phyloP scores from a whole-genome alignment of 306 rosid species.

The Lagenaria siceraria region DNA sequence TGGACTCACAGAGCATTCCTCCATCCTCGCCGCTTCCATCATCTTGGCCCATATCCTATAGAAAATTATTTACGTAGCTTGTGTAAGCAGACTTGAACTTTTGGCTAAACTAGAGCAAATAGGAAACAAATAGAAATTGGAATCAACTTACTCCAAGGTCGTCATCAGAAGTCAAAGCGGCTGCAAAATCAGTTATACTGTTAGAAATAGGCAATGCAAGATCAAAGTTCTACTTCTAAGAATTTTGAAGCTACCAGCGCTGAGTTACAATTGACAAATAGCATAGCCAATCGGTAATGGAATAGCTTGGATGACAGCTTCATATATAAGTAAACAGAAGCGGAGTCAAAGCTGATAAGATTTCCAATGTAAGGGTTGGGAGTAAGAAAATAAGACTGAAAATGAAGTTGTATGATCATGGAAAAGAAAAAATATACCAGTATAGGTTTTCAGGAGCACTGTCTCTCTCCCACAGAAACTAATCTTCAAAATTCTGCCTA shows the following conservation, averaged over 20 bases:
- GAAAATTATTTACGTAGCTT: neutral
- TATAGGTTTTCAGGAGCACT: neutral
- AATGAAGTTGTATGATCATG: neutral
- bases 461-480: neutral
- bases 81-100: neutral
- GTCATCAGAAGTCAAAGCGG: conserved; percentile 46
- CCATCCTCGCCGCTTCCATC: conserved; percentile 73
- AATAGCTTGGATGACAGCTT: neutral
- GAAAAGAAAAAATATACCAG: neutral
- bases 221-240: neutral
- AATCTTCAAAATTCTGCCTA: neutral
- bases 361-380: neutral
- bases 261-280: neutral
- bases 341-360: neutral
- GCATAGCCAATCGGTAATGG: neutral
- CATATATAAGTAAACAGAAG: neutral
- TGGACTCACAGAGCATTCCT: conserved; percentile 80
- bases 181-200: conserved; percentile 27
- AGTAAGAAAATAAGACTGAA: neutral
- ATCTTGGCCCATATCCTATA: conserved; percentile 47
- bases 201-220: neutral
- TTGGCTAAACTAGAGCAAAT: neutral
- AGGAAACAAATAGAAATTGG: neutral
- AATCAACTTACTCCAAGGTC: conserved; percentile 35
- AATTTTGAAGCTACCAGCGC: neutral